Conservation (phyloP, 2,329 filamentous ascomycete genomes). For the Botrytis porri region DNA sequence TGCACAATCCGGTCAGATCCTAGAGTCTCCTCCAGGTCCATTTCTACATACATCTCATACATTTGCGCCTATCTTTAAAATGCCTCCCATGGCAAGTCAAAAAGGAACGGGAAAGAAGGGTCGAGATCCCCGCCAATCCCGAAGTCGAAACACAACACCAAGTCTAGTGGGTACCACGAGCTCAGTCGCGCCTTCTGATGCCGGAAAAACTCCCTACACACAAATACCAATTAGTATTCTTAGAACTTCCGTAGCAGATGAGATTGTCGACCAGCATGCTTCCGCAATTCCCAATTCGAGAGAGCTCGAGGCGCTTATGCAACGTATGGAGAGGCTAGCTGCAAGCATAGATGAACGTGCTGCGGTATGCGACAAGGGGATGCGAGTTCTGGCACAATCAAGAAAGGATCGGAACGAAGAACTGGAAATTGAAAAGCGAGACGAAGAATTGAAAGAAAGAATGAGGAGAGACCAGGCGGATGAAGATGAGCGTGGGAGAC, state of each 20-base stretch:
- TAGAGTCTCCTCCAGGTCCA: background rate
- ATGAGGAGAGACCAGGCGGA: conserved; percentile 47
- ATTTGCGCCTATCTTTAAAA: conserved; percentile 35
- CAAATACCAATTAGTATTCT: conserved; percentile 59
- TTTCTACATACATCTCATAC: background rate
- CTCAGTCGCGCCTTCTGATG: conserved; percentile 48
- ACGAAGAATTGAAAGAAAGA: conserved; percentile 44
- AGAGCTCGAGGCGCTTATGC: conserved; percentile 61
- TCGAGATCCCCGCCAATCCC: conserved; percentile 59
- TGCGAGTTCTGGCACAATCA: conserved; percentile 65
- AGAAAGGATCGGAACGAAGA: conserved; percentile 62
- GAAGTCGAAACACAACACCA: conserved; percentile 77
- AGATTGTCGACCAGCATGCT: conserved; percentile 63
- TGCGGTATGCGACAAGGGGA: conserved; percentile 67
- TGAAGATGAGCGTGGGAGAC: conserved; percentile 46
- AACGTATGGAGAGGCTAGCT: conserved; percentile 61
- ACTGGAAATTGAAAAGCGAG: conserved; percentile 44
- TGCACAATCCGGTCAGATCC: no score
- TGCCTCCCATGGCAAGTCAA: conserved; percentile 58
- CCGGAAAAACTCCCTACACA: conserved; percentile 61
- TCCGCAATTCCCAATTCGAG: conserved; percentile 61
- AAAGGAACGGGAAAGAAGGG: conserved; percentile 66
- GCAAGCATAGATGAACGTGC: conserved; percentile 66
- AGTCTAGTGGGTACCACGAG: conserved; percentile 41
- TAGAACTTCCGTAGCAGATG: conserved; percentile 57